Evolutionary conservation across 78 protist species (phyloP), one percentile per base, ranked within the genome.

Genomic region (Dictyostelium intermedium): DNA sequence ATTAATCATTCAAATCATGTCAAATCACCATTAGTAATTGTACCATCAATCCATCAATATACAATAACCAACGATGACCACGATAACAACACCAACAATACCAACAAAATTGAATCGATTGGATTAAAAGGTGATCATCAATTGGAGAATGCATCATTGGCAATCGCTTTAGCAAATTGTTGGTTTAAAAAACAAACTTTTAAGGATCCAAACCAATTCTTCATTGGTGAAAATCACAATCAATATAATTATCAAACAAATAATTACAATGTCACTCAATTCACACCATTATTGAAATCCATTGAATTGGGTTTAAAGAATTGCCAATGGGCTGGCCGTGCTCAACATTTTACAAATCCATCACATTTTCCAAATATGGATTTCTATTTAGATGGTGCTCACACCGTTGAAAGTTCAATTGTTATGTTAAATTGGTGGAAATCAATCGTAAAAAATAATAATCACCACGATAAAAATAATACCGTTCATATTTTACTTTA

Each of bases 341-440:
- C 96, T 0, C 97, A 97, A 76, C 89, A 83, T n/a, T 96, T 66
- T 61, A 5, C 34, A 5, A 16, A 41, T 76, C 23, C 61, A 20
- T 16, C 11, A 6, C 45, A 86, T 23, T 63, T 20, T 16, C 95
- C 86, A 14, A 69, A 91, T 30, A 18, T 96, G 13, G 66, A 56
- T 7, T 56, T 97, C 50, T 91, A 74, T 53, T 61, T 97, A 32
- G 98, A 97, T 43, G 98, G 98, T n/a, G 98, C 98, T 34, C 98
- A 97, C 11, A 97, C 98, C 5, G 87, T 47, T 2, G 98, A 97
- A 83, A 91, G 97, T 69, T 32, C 97, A 34, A 10, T 41, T 30
- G 91, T 85, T 16, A 95, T 96, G 60, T 23, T 60, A 10, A 39
- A 73, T n/a, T 97, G 98, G 98, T 97, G 95, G 93, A 50, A 74